Conservation (phyloP, 768 basidiomycete species). For the Russula sp. region DNA sequence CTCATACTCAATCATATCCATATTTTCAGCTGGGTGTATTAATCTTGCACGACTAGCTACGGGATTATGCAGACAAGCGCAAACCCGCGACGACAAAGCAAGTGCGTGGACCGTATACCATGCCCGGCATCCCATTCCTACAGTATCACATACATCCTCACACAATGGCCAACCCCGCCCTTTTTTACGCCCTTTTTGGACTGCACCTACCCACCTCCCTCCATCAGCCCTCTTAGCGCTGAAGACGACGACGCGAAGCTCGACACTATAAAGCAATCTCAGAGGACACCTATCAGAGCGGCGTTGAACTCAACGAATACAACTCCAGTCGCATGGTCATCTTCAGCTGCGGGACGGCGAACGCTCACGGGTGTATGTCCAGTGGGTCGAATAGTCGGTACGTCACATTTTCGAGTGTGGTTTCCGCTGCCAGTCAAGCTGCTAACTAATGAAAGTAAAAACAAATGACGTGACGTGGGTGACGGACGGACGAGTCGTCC, state of each 20-base stretch:
- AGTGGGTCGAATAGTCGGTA: constrained; percentile 66
- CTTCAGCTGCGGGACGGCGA: constrained; percentile 55
- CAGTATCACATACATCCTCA: background rate
- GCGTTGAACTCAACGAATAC: constrained; percentile 60
- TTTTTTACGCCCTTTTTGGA: background rate
- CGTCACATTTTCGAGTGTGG: constrained; percentile 26
- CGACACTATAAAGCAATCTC: constrained; percentile 32
- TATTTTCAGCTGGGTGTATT: background rate
- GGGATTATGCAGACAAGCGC: constrained; percentile 65
- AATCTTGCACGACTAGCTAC: constrained; percentile 43
- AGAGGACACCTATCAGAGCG: constrained; percentile 55
- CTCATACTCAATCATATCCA: constrained; percentile 1
- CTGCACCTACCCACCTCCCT: constrained; percentile 10
- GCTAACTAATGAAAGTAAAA: no score
- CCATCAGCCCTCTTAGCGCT: constrained; percentile 1
- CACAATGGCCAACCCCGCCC: background rate
- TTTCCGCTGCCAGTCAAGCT: no score
- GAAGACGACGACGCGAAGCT: constrained; percentile 29
- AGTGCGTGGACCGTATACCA: background rate
- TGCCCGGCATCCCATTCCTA: background rate
- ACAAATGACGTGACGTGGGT: constrained; percentile 45
- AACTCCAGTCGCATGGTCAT: constrained; percentile 61
- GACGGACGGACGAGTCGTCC: constrained; percentile 58
- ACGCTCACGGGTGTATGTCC: constrained; percentile 71
- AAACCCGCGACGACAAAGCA: constrained; percentile 39